Percentiles rank a stretch among this genome's conserved stretches.
Conservation (phyloP, 2,329 filamentous ascomycete genomes). For the Cyanodermella asteris region DNA sequence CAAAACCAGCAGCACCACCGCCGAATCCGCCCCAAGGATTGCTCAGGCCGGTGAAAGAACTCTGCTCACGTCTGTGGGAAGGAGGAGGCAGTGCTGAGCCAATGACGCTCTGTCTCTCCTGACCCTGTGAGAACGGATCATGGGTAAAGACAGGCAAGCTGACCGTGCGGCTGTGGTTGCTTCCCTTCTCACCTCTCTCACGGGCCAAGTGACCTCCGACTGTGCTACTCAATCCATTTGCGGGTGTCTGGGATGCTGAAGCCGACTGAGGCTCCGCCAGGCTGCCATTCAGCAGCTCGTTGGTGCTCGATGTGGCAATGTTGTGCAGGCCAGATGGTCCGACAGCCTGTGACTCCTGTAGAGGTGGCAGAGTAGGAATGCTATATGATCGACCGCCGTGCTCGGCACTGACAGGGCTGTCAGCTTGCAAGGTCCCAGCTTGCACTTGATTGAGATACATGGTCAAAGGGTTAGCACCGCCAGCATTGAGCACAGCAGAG, state of each 20-base stretch:
- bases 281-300: no score
- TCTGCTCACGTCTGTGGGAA: constrained; percentile 21
- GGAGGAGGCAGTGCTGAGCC: constrained; percentile 14
- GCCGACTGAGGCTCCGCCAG: no score
- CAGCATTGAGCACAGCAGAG: constrained; percentile 56
- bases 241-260: no score
- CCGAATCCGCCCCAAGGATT: no score
- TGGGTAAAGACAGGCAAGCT: constrained; percentile 58
- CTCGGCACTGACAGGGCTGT: constrained; percentile 11
- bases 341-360: constrained; percentile 7
- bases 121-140: constrained; percentile 28
- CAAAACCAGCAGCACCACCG: no score
- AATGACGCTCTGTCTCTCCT: constrained; percentile 15
- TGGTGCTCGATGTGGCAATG: no score
- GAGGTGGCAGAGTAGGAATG: constrained; percentile 11
- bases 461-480: constrained; percentile 67
- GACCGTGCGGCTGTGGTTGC: constrained; percentile 63
- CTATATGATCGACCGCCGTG: no score
- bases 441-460: constrained; percentile 77
- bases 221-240: no score
- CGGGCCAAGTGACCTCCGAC: constrained; percentile 60
- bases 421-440: no score
- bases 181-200: no score
- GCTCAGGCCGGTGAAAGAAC: constrained; percentile 35
- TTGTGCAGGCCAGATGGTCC: constrained; percentile 20